Evolutionary conservation across 306 rosid genomes (phyloP).

Genomic region (Neltuma alba): DNA sequence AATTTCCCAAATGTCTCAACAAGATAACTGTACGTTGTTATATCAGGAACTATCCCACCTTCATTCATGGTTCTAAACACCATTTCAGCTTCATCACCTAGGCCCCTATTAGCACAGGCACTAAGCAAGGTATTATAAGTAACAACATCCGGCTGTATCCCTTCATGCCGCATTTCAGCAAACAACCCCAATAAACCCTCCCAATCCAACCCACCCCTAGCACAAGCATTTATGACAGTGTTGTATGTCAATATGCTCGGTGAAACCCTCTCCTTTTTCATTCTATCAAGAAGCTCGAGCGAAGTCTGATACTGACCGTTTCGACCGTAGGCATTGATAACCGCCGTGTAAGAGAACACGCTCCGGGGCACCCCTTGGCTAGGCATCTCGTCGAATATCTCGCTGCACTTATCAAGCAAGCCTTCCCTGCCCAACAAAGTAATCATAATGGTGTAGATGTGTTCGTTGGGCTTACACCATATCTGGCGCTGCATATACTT

Average conservation of each 20-base stretch:
- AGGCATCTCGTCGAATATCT: constrained; percentile 95
- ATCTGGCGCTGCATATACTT: constrained; percentile 97
- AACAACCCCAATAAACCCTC: constrained; percentile 88
- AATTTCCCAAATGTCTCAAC: constrained; percentile 84
- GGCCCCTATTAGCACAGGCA: constrained; percentile 83
- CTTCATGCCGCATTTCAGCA: constrained; percentile 98
- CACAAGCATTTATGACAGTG: constrained; percentile 90
- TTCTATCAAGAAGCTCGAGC: constrained; percentile 66
- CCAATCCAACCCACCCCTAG: constrained; percentile 96
- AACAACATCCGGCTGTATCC: constrained; percentile 82
- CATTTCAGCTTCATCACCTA: constrained; percentile 93
- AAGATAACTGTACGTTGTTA: constrained; percentile 68
- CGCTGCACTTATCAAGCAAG: constrained; percentile 77
- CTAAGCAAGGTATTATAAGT: constrained; percentile 91
- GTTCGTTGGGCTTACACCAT: constrained; percentile 98
- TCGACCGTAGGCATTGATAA: constrained; percentile 94
- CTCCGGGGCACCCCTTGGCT: constrained; percentile 72
- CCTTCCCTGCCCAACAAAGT: constrained; percentile 88
- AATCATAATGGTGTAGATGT: constrained; percentile 83
- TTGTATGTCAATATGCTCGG: constrained; percentile 85
- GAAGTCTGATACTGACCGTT: constrained; percentile 76
- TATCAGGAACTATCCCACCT: constrained; percentile 87
- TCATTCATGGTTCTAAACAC: constrained; percentile 94
- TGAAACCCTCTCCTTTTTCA: constrained; percentile 80
- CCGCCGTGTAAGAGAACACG: constrained; percentile 84